Evolutionary conservation across 164 flowering plant species (phyloP).

Genomic region (Nelumbo lutea): DNA sequence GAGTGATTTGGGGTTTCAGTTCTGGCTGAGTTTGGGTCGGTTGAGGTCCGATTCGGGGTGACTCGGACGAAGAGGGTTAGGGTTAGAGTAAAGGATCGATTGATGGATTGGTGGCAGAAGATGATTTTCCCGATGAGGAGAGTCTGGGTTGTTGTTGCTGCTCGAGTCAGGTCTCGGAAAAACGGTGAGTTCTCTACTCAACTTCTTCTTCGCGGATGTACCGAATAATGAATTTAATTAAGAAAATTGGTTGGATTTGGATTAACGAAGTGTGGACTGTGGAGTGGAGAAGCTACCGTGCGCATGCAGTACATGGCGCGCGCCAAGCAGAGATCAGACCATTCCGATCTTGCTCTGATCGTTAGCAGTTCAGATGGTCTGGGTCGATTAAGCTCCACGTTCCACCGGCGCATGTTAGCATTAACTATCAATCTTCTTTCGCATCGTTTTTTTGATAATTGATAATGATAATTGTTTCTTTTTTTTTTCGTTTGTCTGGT

Average conservation of each 20-base stretch:
- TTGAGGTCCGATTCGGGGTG: slow-evolving; percentile 6
- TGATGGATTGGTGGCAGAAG: slow-evolving; percentile 35
- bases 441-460: too few relatives aligned
- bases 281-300: not conserved
- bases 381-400: not conserved
- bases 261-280: not conserved
- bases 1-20: not conserved
- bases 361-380: not conserved
- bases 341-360: not conserved
- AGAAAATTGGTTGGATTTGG: not conserved
- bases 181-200: slow-evolving; percentile 17
- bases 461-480: too few relatives aligned
- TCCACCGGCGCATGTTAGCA: slow-evolving; percentile 2
- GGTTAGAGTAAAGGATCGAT: slow-evolving; percentile 5
- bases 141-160: slow-evolving; percentile 27
- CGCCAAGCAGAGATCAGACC: not conserved
- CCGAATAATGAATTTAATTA: too few relatives aligned
- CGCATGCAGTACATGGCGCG: not conserved
- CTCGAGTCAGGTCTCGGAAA: slow-evolving; percentile 27
- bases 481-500: too few relatives aligned
- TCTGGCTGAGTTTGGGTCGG: slow-evolving; percentile 24
- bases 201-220: not conserved
- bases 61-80: slow-evolving; percentile 9
- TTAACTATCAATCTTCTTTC: not conserved
- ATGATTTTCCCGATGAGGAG: slow-evolving; percentile 32